phyloP scores from a whole-genome alignment of 352 stramenopile genomes.

The Globisporangium mamillatum region DNA sequence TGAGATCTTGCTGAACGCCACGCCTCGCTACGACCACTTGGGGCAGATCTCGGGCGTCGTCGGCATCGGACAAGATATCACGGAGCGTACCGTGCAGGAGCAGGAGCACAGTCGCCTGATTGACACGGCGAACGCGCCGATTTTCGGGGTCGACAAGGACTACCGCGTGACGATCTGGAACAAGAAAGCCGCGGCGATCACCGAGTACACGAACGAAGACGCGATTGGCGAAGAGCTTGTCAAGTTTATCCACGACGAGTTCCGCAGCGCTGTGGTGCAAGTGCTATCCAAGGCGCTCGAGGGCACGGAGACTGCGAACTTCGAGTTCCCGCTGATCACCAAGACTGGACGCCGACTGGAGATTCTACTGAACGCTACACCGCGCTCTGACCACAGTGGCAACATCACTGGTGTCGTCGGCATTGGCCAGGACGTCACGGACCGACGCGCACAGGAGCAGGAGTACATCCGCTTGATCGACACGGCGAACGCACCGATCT shows the following conservation, averaged over 20 bases:
- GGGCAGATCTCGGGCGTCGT: conserved; percentile 69
- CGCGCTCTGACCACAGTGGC: conserved; percentile 63
- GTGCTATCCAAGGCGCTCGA: conserved; percentile 65
- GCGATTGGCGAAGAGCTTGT: conserved; percentile 79
- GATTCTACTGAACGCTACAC: conserved; percentile 80
- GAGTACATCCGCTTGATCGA: conserved; percentile 88
- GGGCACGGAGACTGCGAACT: conserved; percentile 74
- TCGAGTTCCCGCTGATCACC: conserved; percentile 82
- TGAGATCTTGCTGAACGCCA: conserved; percentile 78
- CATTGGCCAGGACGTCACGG: conserved; percentile 82
- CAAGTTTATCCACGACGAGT: conserved; percentile 67
- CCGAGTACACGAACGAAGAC: conserved; percentile 85
- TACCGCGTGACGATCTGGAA: conserved; percentile 92
- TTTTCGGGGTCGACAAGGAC: conserved; percentile 80
- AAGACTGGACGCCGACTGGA: conserved; percentile 65
- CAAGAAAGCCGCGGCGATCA: conserved; percentile 86
- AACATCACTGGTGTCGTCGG: conserved; percentile 76
- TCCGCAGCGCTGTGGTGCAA: conserved; percentile 55
- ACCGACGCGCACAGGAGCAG: conserved; percentile 80
- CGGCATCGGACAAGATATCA: conserved; percentile 85
- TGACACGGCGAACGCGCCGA: conserved; percentile 80
- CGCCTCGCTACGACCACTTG: conserved; percentile 57
- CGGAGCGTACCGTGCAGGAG: conserved; percentile 72
- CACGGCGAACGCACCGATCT: conserved; percentile 89
- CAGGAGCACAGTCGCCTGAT: conserved; percentile 81